phyloP scores from a whole-genome alignment of 2,329 filamentous ascomycete species.

The Clonostachys chloroleuca region DNA sequence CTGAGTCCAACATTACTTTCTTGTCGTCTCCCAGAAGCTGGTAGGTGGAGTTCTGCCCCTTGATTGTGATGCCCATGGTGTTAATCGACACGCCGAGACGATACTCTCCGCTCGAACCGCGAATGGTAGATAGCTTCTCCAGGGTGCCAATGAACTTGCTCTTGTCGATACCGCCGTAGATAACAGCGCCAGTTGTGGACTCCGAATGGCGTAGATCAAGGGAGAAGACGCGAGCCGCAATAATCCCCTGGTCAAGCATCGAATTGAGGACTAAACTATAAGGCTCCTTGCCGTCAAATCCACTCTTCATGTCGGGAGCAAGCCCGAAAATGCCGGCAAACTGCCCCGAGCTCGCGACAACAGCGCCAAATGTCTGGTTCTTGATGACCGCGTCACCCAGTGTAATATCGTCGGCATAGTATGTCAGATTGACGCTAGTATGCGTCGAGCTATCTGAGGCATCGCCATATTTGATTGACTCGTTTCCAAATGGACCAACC shows the following conservation, averaged over 20 bases:
- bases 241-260: constrained; percentile 39
- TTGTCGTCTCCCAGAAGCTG: constrained; percentile 20
- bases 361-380: constrained; percentile 47
- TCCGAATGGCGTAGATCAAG: constrained; percentile 42
- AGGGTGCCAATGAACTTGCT: constrained; percentile 45
- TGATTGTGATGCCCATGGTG: constrained; percentile 21
- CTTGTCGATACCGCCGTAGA: constrained; percentile 48
- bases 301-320: constrained; percentile 30
- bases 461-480: constrained; percentile 34
- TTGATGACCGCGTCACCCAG: constrained; percentile 34
- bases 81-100: constrained; percentile 27
- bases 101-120: constrained; percentile 23
- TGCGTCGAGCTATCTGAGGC: constrained; percentile 22
- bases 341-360: constrained; percentile 36
- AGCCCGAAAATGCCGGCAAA: constrained; percentile 48
- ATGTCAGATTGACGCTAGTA: constrained; percentile 34
- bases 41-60: constrained; percentile 6
- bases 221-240: constrained; percentile 43
- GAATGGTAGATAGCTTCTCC: constrained; percentile 34
- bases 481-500: constrained; percentile 25
- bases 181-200: constrained; percentile 38
- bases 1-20: constrained; percentile 46
- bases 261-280: constrained; percentile 52
- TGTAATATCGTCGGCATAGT: constrained; percentile 38
- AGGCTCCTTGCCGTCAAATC: constrained; percentile 26